Percentiles rank a stretch among this genome's conserved stretches.
Conservation (phyloP, 139 green algal genomes). For the Chlorella sp. region DNA sequence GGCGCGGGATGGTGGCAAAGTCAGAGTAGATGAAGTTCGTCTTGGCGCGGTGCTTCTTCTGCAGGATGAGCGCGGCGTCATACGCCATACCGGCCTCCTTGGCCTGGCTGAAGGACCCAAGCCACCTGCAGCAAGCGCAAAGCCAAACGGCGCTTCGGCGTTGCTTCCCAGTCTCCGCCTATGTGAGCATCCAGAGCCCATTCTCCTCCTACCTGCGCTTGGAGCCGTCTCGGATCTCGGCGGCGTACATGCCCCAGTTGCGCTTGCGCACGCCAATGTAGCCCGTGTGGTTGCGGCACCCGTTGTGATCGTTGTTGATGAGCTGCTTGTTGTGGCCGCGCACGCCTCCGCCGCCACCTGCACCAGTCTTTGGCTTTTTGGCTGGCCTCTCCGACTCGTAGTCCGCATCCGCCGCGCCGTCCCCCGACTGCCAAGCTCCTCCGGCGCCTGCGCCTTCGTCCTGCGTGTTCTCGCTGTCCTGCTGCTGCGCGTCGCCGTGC, state of each 20-base stretch:
- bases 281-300: slow-evolving; percentile 55
- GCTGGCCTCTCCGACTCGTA: too few relatives aligned
- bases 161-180: too few relatives aligned
- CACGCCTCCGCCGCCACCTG: too few relatives aligned
- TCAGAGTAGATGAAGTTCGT: slow-evolving; percentile 68
- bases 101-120: slow-evolving; percentile 64
- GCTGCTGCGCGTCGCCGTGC: too few relatives aligned
- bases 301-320: background rate
- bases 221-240: slow-evolving; percentile 73
- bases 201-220: slow-evolving; percentile 52
- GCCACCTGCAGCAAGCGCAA: slow-evolving; percentile 49
- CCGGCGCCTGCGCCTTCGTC: too few relatives aligned
- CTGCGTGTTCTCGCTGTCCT: too few relatives aligned
- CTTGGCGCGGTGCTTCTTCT: slow-evolving; percentile 58
- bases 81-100: slow-evolving; percentile 69
- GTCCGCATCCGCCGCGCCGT: too few relatives aligned
- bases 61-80: slow-evolving; percentile 65
- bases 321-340: too few relatives aligned
- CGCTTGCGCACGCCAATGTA: slow-evolving; percentile 63
- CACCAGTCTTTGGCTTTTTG: too few relatives aligned
- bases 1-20: slow-evolving; percentile 12
- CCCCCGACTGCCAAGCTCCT: too few relatives aligned
- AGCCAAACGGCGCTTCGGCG: too few relatives aligned
- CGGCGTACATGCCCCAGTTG: slow-evolving; percentile 77
- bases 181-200: too few relatives aligned